Evolutionary conservation across 176 grass and related monocot species (phyloP), one percentile per base, ranked within the genome.

Genomic region (Zea luxurians): DNA sequence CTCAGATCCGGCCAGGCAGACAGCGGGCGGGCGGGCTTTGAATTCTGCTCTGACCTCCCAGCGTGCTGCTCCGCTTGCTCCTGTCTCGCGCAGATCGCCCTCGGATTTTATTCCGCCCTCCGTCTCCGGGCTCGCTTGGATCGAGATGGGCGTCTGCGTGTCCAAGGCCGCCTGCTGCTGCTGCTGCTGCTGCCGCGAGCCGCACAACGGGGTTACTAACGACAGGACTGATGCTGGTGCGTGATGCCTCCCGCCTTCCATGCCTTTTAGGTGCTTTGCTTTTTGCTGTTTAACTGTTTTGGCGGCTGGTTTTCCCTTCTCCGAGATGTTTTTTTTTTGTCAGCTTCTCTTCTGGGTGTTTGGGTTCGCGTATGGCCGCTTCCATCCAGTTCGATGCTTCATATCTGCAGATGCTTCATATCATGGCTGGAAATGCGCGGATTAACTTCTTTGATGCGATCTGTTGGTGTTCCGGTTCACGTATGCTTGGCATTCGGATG

Each of bases 61-160:
- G 27, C n/a, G n/a, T n/a, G n/a, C n/a, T n/a, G n/a, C n/a, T n/a
- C n/a, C n/a, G n/a, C n/a, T n/a, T n/a, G n/a, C n/a, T n/a, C n/a
- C n/a, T 27, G 27, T 27, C 27, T 1, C 27, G 27, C 27, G 27
- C 27, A 27, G 27, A 27, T 27, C 27, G 27, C 27, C 27, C 27
- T 27, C 27, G 27, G 27, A 27, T 27, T 27, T 27, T 27, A 27
- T 27, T 27, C 27, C 27, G 27, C 27, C 27, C 27, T 27, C 27
- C 17, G 59, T 48, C 68, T 13, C 45, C 64, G 76, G 15, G 8
- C 8, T 9, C 12, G 42, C 3, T 17, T 66, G 81, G 85, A 75
- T 91, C 75, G 79, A 63, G 86, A 97, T 97, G 94, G 94, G 94
- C 43, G 76, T 64, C 64, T 62, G 91, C 17, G 66, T 91, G 36